These are phyloP conservation scores for Anaeromyces robustus DNA, from an alignment of 192 early-diverging fungal species.

Conservation along the genomic window DNA sequence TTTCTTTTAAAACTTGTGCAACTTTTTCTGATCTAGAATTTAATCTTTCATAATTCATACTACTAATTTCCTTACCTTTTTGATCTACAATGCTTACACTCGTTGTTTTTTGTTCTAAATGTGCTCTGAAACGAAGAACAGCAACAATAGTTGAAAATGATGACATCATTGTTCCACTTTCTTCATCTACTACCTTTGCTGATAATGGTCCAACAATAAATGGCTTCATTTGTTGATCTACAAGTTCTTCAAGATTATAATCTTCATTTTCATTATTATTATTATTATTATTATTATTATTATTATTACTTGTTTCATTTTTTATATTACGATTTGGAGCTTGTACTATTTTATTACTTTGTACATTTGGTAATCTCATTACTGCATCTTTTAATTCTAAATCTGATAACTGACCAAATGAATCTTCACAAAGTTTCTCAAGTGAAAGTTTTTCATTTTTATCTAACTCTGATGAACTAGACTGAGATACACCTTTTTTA, in stretches of 20 bases:
- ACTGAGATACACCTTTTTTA: neutral
- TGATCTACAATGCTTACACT: conserved; percentile 56
- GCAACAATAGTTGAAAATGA: conserved; percentile 47
- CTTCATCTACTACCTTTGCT: conserved; percentile 10
- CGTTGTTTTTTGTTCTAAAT: conserved; percentile 23
- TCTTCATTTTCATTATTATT: neutral
- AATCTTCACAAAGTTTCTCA: neutral
- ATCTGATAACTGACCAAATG: neutral
- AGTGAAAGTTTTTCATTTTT: neutral
- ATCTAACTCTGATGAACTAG: no score
- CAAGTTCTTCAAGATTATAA: neutral
- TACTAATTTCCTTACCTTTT: conserved; percentile 52
- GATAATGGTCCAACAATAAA: neutral
- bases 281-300: neutral
- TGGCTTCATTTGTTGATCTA: neutral
- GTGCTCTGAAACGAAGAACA: conserved; percentile 46
- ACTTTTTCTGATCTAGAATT: conserved; percentile 54
- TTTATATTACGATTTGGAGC: neutral
- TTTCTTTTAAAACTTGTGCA: conserved; percentile 46
- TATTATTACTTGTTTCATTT: neutral
- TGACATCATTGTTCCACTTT: conserved; percentile 16
- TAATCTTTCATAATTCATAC: conserved; percentile 59
- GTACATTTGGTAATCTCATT: neutral
- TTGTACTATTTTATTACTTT: neutral
- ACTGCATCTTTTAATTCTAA: neutral